These are phyloP conservation scores for Batkoa obscura DNA, from an alignment of 371 early-diverging fungal genomes.

Conservation along the genomic window DNA sequence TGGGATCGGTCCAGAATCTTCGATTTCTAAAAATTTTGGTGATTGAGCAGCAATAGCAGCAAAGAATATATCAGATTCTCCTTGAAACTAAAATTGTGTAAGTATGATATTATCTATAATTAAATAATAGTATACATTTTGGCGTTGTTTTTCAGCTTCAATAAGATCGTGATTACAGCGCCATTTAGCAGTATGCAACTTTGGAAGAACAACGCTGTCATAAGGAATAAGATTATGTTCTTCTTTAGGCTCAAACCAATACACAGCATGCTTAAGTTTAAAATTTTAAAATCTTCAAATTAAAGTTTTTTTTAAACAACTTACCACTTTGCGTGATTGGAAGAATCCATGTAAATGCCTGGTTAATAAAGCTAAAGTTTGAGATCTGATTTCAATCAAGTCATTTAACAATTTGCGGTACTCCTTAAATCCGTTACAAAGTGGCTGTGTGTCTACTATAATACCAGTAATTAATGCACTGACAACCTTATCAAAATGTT, in stretches of 20 bases:
- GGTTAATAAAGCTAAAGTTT: slow-evolving; percentile 35
- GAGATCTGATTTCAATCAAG: slow-evolving; percentile 31
- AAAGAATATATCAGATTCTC: not conserved
- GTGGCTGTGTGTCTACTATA: slow-evolving; percentile 46
- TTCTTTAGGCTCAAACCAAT: slow-evolving; percentile 36
- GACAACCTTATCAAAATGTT: slow-evolving; percentile 18
- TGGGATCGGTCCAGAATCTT: slow-evolving; percentile 7
- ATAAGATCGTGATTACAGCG: slow-evolving; percentile 16
- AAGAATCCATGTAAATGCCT: slow-evolving; percentile 41
- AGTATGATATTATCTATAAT: not conserved
- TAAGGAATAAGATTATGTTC: slow-evolving; percentile 26
- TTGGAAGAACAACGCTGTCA: slow-evolving; percentile 6
- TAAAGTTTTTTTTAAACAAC: slow-evolving; percentile 10
- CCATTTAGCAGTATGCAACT: slow-evolving; percentile 19
- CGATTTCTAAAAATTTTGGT: slow-evolving; percentile 8
- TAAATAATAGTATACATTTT: slow-evolving; percentile 10
- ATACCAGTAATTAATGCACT: slow-evolving; percentile 45
- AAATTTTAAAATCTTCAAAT: slow-evolving; percentile 7
- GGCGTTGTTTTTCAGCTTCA: slow-evolving; percentile 14
- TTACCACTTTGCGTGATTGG: slow-evolving; percentile 37
- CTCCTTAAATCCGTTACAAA: slow-evolving; percentile 59
- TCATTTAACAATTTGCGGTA: slow-evolving; percentile 42
- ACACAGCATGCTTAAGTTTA: slow-evolving; percentile 15
- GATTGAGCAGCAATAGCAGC: slow-evolving; percentile 8
- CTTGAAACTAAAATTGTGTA: not conserved